Conservation (phyloP, 371 early-diverging fungal genomes). For the Mortierella sp. region DNA sequence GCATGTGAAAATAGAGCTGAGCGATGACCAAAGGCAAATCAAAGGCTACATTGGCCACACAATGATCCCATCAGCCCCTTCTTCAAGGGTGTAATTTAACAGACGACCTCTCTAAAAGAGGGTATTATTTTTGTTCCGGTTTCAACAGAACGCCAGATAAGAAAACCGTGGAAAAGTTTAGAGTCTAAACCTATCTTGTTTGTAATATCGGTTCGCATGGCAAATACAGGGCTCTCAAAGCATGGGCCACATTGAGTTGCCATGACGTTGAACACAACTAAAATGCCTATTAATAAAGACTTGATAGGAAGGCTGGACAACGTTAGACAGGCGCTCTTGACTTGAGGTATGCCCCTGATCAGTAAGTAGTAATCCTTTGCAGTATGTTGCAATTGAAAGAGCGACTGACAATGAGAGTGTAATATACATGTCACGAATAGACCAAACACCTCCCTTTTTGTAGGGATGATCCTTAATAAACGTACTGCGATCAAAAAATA, state of each 20-base stretch:
- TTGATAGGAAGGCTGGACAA: too few species aligned
- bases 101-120: background rate
- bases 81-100: background rate
- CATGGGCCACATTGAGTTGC: background rate
- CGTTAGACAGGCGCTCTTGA: too few species aligned
- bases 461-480: too few species aligned
- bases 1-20: background rate
- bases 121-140: background rate
- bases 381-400: too few species aligned
- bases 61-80: background rate
- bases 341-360: background rate
- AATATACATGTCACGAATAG: too few species aligned
- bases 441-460: too few species aligned
- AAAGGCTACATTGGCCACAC: background rate
- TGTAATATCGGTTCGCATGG: background rate
- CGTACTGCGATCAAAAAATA: too few species aligned
- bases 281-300: background rate
- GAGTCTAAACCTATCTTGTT: background rate
- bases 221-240: slow-evolving; percentile 2
- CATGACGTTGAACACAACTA: background rate
- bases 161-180: background rate
- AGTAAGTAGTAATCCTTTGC: background rate
- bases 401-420: too few species aligned
- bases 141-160: background rate
- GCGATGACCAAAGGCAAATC: background rate